Evolutionary conservation across 768 basidiomycete genomes (phyloP), one percentile per base, ranked within the genome.

Genomic region (Xerocomus brunneocitrinus): DNA sequence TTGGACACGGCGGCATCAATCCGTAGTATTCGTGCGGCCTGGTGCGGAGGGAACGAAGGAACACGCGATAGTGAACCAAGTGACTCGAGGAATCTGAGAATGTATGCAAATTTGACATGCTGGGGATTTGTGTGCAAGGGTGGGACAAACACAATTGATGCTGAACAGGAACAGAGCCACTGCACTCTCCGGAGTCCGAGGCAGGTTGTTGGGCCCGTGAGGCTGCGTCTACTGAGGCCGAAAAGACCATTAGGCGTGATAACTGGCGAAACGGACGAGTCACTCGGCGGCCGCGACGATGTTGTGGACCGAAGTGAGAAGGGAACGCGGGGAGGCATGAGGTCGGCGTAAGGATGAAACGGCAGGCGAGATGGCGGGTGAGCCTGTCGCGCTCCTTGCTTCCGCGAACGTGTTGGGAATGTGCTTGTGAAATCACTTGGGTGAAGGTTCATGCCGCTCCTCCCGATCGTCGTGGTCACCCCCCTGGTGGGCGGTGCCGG

Each of bases 101-200:
- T 0, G 77, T 75, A 13, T 72, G 61, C 53, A 85, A 69, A 54
- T 90, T 87, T 0, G 84, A 83, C 12, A 91, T 76, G 19, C 89
- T 87, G 0, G 84, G 84, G 27, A 90, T 19, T 75, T 2, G 79
- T 75, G 50, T 81, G 76, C n/a, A 90, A 66, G 1, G 89, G 88
- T 0, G 89, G 89, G 2, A 91, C 81, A 60, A 87, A 91, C 34
- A 85, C 79, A 1, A 88, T 90, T 3, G 85, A 87, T 0, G 82
- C 78, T 8, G 87, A 87, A 2, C 66, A 70, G 2, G 77, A 74
- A 6, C 71, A 1, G 77, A 73, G 4, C 67, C 67, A 8, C 46
- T 12, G 49, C 28, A 47, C 57, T 50, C 13, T 19, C 19, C 19
- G 19, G 19, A 19, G 19, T 58, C 65, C n/a, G 50, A 40, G 16